Base-by-base conservation (phyloP, 352 stramenopile species). In the Aphanomyces cochlioides region DNA sequence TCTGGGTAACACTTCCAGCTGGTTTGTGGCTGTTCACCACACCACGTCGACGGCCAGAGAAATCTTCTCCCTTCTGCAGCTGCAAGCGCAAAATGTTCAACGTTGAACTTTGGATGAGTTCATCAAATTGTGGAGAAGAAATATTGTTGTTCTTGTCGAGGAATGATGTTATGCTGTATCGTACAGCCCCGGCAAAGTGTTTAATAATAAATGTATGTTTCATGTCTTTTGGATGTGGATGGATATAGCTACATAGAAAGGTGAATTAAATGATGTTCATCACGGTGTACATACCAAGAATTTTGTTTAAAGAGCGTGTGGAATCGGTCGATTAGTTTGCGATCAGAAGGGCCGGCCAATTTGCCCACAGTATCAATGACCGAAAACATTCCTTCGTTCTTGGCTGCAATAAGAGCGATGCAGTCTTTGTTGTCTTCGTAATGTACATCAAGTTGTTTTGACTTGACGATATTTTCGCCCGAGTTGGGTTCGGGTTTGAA, bases 91-190 rank as follows among this genome's bases (percentile, higher is more conserved):
- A n/a, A 12, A 50, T n/a, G 10, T 50, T 50, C 43, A 50, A 50
- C 43, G 43, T n/a, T n/a, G 43, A 50, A n/a, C 43, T 50, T n/a
- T 50, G 43, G 43, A 50, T 50, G 43, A 50, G 43, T 12, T 50
- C 43, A n/a, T 50, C 43, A 50, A 50, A 50, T n/a, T 50, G 43
- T n/a, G 43, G 10, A n/a, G 43, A 50, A 12, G 43, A 12, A n/a
- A 50, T 89, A 59, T 98, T 90, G 73, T 92, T 93, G 77, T 93
- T 93, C 82, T 93, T 93, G 50, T 91, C 83, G 19, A 93, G 54
- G 72, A 92, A 93, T 15, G 83, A 81, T 56, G 74, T 78, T 13
- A 80, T 83, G 43, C 87, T 88, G 79, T 93, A 93, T 66, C 80
- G 87, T 28, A 93, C 85, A 15, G 90, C 83, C 17, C 85, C 83